phyloP scores from a whole-genome alignment of 2,329 filamentous ascomycete species.

The Ophiostoma ulmi region DNA sequence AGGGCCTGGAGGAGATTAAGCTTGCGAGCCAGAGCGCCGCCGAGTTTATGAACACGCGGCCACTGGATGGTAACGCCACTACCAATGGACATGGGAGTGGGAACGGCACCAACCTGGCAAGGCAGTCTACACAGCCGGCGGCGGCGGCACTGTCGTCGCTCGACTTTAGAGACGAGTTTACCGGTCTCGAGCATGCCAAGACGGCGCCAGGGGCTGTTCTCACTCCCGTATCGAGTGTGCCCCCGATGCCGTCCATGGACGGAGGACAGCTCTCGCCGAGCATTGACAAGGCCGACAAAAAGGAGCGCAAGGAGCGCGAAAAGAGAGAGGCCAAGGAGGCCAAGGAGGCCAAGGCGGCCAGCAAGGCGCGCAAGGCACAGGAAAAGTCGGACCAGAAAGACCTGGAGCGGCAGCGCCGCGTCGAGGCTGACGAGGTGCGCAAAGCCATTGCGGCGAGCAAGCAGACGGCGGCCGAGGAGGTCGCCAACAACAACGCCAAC shows the following conservation, averaged over 20 bases:
- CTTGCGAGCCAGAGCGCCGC: constrained; percentile 43
- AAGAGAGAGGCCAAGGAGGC: constrained; percentile 62
- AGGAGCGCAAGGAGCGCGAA: constrained; percentile 59
- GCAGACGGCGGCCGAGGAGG: constrained; percentile 56
- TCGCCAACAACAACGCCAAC: constrained; percentile 23
- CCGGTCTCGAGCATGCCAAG: constrained; percentile 59
- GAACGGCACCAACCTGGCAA: constrained; percentile 30
- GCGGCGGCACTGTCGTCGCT: constrained; percentile 34
- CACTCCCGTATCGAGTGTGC: constrained; percentile 28
- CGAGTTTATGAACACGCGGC: constrained; percentile 38
- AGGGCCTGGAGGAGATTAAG: constrained; percentile 61
- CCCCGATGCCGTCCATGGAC: constrained; percentile 31
- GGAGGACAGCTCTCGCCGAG: constrained; percentile 22
- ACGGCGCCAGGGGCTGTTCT: constrained; percentile 51
- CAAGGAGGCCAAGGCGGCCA: constrained; percentile 38
- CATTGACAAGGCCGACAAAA: constrained; percentile 31
- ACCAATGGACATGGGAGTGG: constrained; percentile 32
- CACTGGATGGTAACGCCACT: constrained; percentile 31
- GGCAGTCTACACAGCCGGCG: constrained; percentile 47
- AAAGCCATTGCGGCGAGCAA: constrained; percentile 63
- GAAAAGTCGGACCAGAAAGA: constrained; percentile 42
- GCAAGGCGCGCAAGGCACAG: constrained; percentile 43
- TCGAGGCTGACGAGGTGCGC: constrained; percentile 58
- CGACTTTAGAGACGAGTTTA: constrained; percentile 49
- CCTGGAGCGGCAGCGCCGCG: constrained; percentile 38